Evolutionary conservation across 2,329 filamentous ascomycete genomes (phyloP), one percentile per base, ranked within the genome.

Genomic region (Cladosporium sphaerospermum): DNA sequence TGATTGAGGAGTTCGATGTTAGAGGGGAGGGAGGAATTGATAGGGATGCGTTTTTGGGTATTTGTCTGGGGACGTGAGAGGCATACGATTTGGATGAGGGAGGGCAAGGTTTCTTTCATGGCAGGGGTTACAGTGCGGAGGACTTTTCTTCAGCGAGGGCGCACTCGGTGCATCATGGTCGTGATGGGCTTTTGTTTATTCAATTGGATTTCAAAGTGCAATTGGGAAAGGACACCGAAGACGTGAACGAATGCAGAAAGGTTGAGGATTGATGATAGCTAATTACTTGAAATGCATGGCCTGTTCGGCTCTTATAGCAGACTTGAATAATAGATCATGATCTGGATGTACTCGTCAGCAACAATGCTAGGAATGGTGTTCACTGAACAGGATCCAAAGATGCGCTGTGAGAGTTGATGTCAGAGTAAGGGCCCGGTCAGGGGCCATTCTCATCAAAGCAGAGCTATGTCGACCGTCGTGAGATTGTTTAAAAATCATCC

Each of bases 1-100:
- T 99, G 93, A 93, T 99, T 73, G 90, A 96, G 66, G 92, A 97
- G 71, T 95, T 97, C 74, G 93, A 99, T 74, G 79, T 96, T 59
- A 88, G 95, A 66, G 92, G 89, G 1, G 95, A 95, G 62, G 91
- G 91, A 9, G 90, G 79, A 54, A 83, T 85, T 59, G 78, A 75
- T 45, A 68, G 79, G 62, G 82, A 85, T 55, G 82, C 82, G 55
- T 85, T 85, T 72, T 74, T 85, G 61, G 77, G 78, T n/a, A 85
- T 85, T 59, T 85, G 82, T 68, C 72, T 84, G 68, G 73, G 73
- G 18, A 46, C 43, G n/a, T 53, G 50, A 53, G 10, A 41, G 28
- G 3, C 19, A 43, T 19, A 23, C 9, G 33, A 28, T 8, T 48
- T 39, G 36, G 1, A 28, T 7, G 23, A 7, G 23, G 23, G 23